Base-by-base conservation (phyloP, 164 flowering plant species). In the Malania oleifera region DNA sequence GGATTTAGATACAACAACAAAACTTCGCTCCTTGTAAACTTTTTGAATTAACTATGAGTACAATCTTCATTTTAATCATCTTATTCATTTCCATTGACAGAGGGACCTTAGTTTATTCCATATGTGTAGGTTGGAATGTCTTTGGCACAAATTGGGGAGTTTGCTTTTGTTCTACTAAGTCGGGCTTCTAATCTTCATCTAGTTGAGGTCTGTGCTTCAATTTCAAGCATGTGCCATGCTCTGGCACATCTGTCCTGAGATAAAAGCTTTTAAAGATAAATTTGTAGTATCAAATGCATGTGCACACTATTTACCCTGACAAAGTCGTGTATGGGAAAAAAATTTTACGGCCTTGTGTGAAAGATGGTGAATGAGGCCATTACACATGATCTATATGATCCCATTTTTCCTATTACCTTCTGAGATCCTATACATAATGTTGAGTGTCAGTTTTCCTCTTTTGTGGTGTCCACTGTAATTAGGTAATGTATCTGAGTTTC, bases 151-250 rank as follows among this genome's bases (percentile, higher is more conserved):
- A 91, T 91, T 63, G 98, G 98, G 50, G 96, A 91, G 70, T 91
- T 91, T 70, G 92, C 98, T 68, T 91, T 91, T 75, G 95, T 91
- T 70, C 92, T 91, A 74, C 83, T 91, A 52, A 91, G 98, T 61
- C 96, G 96, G 56, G 98, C 98, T 59, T 89, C 98, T 40, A 86
- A 91, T 78, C 85, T 89, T 76, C 84, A 85, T 71, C 80, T 91
- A 65, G 87, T 91, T 66, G 98, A 89, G 96, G 98, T 91, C 24
- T 50, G 77, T 75, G 47, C 19, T 19, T 44, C 44, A 18, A 58
- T 57, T 7, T 7, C 38, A 34, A 34, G 38, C 38, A 34, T 34
- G 1, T 12, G 10, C 38, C 38, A 7, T 1, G 11, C 11, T 34
- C 7, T 7, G 38, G 38, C 10, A n/a, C n/a, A n/a, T n/a, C n/a